Evolutionary conservation across 345 rosid genomes (phyloP).

Genomic region (Aquilaria yunnanensis): DNA sequence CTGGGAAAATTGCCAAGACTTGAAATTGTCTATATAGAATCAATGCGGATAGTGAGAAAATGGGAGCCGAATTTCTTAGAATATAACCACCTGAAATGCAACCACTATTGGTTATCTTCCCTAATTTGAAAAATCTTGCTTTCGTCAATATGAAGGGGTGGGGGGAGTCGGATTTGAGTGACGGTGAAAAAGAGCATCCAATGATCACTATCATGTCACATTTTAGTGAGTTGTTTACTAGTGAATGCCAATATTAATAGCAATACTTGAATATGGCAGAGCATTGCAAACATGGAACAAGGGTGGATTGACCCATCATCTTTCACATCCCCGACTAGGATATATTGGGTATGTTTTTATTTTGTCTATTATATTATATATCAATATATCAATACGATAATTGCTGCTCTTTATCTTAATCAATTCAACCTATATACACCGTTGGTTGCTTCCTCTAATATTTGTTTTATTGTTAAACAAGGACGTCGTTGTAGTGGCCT

Average conservation of each 20-base stretch:
- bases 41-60: neutral
- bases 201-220: no score
- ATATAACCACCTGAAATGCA: no score
- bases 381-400: no score
- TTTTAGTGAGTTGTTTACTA: neutral
- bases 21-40: constrained; percentile 2
- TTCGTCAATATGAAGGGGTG: neutral
- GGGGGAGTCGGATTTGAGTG: constrained; percentile 6
- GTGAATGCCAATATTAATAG: constrained; percentile 1
- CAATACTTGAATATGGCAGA: constrained; percentile 4
- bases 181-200: neutral
- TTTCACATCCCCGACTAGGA: constrained; percentile 8
- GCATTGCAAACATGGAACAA: neutral
- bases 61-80: neutral
- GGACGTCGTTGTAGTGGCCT: no score
- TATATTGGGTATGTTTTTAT: no score
- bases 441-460: no score
- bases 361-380: no score
- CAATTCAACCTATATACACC: no score
- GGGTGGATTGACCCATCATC: constrained; percentile 4
- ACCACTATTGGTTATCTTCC: no score
- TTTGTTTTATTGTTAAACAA: no score
- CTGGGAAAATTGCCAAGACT: constrained; percentile 16
- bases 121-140: neutral
- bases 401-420: no score